phyloP scores from a whole-genome alignment of 2,329 filamentous ascomycete species.

The Penicillium expansum region DNA sequence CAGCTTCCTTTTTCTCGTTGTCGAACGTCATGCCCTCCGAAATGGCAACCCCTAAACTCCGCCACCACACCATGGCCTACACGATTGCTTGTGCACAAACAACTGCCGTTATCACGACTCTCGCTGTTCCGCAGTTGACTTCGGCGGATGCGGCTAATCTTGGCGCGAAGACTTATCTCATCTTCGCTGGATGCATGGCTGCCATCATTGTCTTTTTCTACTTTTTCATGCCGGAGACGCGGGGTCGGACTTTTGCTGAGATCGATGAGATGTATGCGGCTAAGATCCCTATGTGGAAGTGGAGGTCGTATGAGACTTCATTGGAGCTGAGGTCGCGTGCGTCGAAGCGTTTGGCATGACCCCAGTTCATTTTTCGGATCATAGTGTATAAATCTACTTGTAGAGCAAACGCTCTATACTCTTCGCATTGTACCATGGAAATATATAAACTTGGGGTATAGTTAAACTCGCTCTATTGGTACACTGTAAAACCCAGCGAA shows the following conservation, averaged over 20 bases:
- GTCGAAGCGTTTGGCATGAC: background rate
- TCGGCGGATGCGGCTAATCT: constrained; percentile 33
- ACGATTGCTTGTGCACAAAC: constrained; percentile 36
- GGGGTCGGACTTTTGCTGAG: constrained; percentile 32
- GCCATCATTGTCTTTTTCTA: constrained; percentile 30
- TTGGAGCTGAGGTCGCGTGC: constrained; percentile 15
- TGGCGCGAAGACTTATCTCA: constrained; percentile 35
- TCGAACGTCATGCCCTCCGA: constrained; percentile 36
- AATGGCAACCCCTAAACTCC: constrained; percentile 38
- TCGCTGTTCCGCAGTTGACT: constrained; percentile 38
- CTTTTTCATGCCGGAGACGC: constrained; percentile 33
- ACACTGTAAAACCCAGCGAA: background rate
- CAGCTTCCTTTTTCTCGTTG: constrained; percentile 38
- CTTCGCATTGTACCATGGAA: background rate
- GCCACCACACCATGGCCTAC: constrained; percentile 39
- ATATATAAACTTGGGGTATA: background rate
- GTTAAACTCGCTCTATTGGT: background rate
- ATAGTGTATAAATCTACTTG: background rate
- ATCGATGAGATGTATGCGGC: constrained; percentile 38
- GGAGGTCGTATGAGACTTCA: constrained; percentile 31
- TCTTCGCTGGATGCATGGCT: constrained; percentile 36
- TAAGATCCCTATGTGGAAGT: constrained; percentile 33
- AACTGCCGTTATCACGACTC: constrained; percentile 41
- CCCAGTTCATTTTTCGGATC: background rate
- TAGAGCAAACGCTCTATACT: background rate